A percentile compares a stretch with the other conserved stretches of the same genome.
These are phyloP conservation scores for Mycena epipterygia DNA, from an alignment of 768 basidiomycete species.

Conservation along the genomic window DNA sequence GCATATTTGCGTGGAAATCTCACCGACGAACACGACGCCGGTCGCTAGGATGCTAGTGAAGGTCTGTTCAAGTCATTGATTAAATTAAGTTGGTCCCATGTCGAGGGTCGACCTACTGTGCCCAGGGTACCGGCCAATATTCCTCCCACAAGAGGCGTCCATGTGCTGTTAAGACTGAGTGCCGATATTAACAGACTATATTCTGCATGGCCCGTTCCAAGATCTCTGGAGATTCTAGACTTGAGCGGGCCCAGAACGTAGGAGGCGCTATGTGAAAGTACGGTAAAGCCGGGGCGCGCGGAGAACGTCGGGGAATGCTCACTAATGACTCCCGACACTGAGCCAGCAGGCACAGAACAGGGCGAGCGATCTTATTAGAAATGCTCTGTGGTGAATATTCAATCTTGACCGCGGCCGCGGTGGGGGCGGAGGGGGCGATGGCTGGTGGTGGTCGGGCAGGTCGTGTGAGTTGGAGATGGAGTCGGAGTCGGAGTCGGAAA, in stretches of 20 bases:
- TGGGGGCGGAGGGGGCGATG: slow-evolving; percentile 14
- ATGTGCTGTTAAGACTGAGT: slow-evolving; percentile 77
- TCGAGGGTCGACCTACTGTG: slow-evolving; percentile 48
- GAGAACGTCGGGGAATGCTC: slow-evolving; percentile 36
- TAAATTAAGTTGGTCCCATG: not conserved
- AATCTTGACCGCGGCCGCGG: slow-evolving; percentile 22
- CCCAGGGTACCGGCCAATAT: slow-evolving; percentile 78
- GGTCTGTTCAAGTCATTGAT: slow-evolving; percentile 46
- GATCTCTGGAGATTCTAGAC: slow-evolving; percentile 56
- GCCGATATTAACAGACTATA: slow-evolving; percentile 85
- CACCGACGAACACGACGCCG: slow-evolving; percentile 75
- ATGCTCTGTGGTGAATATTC: slow-evolving; percentile 47
- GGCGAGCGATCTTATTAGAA: slow-evolving; percentile 69
- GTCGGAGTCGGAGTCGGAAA: slow-evolving; percentile 21
- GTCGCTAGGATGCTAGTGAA: slow-evolving; percentile 81
- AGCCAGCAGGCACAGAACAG: slow-evolving; percentile 80
- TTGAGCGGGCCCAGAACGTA: slow-evolving; percentile 87
- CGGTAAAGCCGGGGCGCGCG: not conserved
- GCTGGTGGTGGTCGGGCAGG: not conserved
- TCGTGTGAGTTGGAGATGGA: slow-evolving; percentile 30
- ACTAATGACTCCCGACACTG: slow-evolving; percentile 87
- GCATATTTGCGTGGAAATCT: slow-evolving; percentile 33
- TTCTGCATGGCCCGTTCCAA: slow-evolving; percentile 82
- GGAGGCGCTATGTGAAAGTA: slow-evolving; percentile 62
- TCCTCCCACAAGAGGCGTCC: slow-evolving; percentile 85